Conservation (phyloP, 2,329 filamentous ascomycete genomes). For the Colletotrichum neosansevieriae region DNA sequence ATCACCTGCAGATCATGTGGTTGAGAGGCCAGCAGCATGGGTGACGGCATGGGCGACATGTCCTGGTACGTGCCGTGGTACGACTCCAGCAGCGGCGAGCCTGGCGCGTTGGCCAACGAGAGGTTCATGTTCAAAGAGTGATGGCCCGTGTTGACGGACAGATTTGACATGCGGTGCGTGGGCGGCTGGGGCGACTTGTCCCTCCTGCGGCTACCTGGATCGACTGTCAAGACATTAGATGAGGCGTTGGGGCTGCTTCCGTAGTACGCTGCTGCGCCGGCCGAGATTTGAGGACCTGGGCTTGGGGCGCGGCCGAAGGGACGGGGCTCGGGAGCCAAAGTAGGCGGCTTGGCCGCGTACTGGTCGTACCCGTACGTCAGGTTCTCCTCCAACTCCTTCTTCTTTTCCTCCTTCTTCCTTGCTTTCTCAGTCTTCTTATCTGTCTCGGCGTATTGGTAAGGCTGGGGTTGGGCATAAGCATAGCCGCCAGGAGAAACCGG, state of each 20-base stretch:
- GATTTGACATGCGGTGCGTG: constrained; percentile 62
- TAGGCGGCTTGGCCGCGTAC: constrained; percentile 35
- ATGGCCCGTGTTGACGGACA: constrained; percentile 63
- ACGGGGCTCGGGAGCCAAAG: constrained; percentile 30
- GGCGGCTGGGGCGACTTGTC: constrained; percentile 63
- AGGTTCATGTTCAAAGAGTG: constrained; percentile 51
- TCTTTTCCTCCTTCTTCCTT: constrained; percentile 50
- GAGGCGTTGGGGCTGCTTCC: constrained; percentile 53
- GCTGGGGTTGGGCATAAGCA: constrained; percentile 47
- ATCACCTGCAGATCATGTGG: constrained; percentile 46
- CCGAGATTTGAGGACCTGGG: constrained; percentile 38
- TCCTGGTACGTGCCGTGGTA: constrained; percentile 96
- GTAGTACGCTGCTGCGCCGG: constrained; percentile 46
- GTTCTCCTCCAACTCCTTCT: constrained; percentile 55
- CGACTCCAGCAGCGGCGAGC: constrained; percentile 88
- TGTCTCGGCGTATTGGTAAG: constrained; percentile 45
- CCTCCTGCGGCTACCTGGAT: constrained; percentile 52
- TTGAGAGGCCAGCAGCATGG: constrained; percentile 67
- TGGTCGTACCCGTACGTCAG: constrained; percentile 61
- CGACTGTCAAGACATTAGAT: constrained; percentile 57
- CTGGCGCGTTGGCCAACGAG: constrained; percentile 71
- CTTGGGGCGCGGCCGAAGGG: constrained; percentile 34
- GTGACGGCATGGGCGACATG: constrained; percentile 93
- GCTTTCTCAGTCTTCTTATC: constrained; percentile 39
- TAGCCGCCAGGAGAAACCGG: constrained; percentile 40